Base-by-base conservation (phyloP, 192 early-diverging fungal species). In the Neocallimastix lanati region DNA sequence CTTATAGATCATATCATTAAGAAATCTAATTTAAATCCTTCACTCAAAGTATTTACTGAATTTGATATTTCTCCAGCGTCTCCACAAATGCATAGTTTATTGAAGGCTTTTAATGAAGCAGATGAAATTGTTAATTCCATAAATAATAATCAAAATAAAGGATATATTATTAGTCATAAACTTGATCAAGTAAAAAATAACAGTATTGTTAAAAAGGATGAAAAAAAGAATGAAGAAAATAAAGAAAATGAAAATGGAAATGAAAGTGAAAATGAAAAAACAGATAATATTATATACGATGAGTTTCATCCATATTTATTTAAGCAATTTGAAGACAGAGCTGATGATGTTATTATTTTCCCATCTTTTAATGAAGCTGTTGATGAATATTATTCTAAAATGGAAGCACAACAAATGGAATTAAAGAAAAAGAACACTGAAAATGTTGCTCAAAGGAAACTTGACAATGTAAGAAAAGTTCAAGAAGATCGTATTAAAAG, bases 341-440 rank as follows among this genome's bases (percentile, higher is more conserved):
- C 18, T 28, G 3, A 30, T 35, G 11, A 80, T 33, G 76, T 29
- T 25, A 27, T 29, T 76, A 36, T 29, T 1, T 25, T 77, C 28
- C 76, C 29, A 67, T 13, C 90, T 13, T 98, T 98, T 88, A 89
- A 95, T 81, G 86, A 89, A 30, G 89, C 92, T 0, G 96, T 95
- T 0, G 97, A 99, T 79, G 92, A 94, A 81, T 99, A 93, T 84
- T 98, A 93, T 82, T 96, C 96, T 0, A 90, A 93, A 29, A 86
- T 96, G 29, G 97, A 99, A 83, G 86, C 92, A 12, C 96, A 97
- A 82, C 90, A 90, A 80, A 85, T 96, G 25, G 86, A 89, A 29
- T 76, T 93, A 29, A 91, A 92, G 77, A 92, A 90, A 28, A 85
- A 87, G 25, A 85, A 90, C 36, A 91, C 94, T 77, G 95, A 97